These are phyloP conservation scores for Ceratocystis destructans DNA, from an alignment of 2,329 filamentous ascomycete genomes.

Conservation along the genomic window DNA sequence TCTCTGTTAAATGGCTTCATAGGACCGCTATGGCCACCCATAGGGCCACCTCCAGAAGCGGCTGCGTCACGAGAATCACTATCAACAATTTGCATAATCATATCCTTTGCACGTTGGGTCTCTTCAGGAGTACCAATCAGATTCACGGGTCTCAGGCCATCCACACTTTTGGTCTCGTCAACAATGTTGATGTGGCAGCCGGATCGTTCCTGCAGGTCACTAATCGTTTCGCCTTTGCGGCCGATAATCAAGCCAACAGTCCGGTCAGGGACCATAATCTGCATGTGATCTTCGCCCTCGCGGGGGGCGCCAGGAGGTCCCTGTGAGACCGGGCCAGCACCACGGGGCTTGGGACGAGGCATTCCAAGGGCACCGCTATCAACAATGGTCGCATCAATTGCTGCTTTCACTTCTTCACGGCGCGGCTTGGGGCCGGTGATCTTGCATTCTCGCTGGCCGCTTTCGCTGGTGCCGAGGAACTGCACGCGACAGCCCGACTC, in stretches of 20 bases:
- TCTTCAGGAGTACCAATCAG: constrained; percentile 67
- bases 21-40: constrained; percentile 24
- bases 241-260: constrained; percentile 89
- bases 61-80: constrained; percentile 59
- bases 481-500: constrained; percentile 76
- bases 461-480: constrained; percentile 66
- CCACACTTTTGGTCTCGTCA: constrained; percentile 82
- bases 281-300: constrained; percentile 72
- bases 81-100: constrained; percentile 89
- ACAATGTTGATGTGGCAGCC: constrained; percentile 96
- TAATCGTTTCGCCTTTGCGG: constrained; percentile 84
- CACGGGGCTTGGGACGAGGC: constrained; percentile 23
- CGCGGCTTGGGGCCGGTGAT: constrained; percentile 62
- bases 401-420: constrained; percentile 63
- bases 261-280: constrained; percentile 90
- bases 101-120: constrained; percentile 64
- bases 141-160: constrained; percentile 79
- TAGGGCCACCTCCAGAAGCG: constrained; percentile 23
- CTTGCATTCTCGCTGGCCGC: constrained; percentile 69
- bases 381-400: constrained; percentile 57
- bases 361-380: constrained; percentile 33
- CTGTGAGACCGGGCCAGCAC: background rate
- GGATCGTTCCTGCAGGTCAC: constrained; percentile 78
- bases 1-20: constrained; percentile 17
- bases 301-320: constrained; percentile 27